A percentile compares a stretch with the other conserved stretches of the same genome.
Evolutionary conservation across 306 rosid genomes (phyloP).

Genomic region (Abrus pulchellus): DNA sequence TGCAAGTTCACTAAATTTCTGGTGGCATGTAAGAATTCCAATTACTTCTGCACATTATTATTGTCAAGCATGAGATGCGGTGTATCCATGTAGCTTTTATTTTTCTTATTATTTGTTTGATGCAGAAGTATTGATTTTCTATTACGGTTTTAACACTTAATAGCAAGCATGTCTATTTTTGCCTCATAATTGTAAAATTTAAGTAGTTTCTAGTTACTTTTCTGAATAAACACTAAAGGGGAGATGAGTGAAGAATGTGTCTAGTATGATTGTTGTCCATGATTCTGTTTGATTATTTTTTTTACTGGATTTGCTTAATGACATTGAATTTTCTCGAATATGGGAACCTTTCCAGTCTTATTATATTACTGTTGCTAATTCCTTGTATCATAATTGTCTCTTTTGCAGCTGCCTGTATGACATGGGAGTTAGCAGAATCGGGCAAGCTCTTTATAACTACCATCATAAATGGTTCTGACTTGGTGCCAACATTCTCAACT

Average conservation of each 20-base stretch:
- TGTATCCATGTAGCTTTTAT: slow-evolving; percentile 7
- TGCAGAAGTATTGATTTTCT: slow-evolving; percentile 20
- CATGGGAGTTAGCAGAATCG: slow-evolving; percentile 97
- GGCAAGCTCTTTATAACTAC: slow-evolving; percentile 94
- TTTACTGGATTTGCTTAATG: not conserved
- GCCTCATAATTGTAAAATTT: slow-evolving; percentile 22
- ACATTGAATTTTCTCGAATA: slow-evolving; percentile 32
- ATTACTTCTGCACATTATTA: slow-evolving; percentile 16
- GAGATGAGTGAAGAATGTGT: not conserved
- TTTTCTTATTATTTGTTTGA: slow-evolving; percentile 2
- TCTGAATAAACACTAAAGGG: slow-evolving; percentile 1
- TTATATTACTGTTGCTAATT: slow-evolving; percentile 21
- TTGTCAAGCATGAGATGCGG: slow-evolving; percentile 1
- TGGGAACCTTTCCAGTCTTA: slow-evolving; percentile 14
- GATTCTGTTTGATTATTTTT: not conserved
- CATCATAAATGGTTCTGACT: slow-evolving; percentile 88
- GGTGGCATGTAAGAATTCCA: slow-evolving; percentile 22
- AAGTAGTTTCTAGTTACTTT: slow-evolving; percentile 17
- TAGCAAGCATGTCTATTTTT: slow-evolving; percentile 16
- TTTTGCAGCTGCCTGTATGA: slow-evolving; percentile 96
- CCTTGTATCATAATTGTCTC: slow-evolving; percentile 43
- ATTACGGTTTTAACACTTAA: not conserved
- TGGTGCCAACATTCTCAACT: slow-evolving; percentile 96
- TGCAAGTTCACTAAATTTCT: slow-evolving; percentile 4
- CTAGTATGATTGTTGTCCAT: slow-evolving; percentile 6